Percentiles rank a stretch among this genome's conserved stretches.
Evolutionary conservation across 2,329 filamentous ascomycete species (phyloP).

Genomic region (Aphanoascus verrucosus): DNA sequence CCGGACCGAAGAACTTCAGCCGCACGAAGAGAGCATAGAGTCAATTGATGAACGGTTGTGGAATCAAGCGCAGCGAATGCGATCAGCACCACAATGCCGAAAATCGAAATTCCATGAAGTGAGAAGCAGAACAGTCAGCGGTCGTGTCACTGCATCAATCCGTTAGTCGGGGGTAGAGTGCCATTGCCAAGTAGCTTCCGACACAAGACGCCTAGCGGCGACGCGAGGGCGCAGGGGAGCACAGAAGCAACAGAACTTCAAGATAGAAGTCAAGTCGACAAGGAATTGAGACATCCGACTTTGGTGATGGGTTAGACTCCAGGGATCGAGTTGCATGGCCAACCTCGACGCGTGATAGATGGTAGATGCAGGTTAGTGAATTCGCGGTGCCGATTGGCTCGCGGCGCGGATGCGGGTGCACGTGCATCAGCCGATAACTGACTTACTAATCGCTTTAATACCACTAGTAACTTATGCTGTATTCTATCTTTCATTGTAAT

Average conservation of each 20-base stretch:
- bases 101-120: background rate
- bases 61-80: constrained; percentile 32
- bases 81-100: constrained; percentile 46
- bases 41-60: background rate
- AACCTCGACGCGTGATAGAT: too few relatives aligned
- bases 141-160: constrained; percentile 3
- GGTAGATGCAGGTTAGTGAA: too few relatives aligned
- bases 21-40: background rate
- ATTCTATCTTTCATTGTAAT: too few relatives aligned
- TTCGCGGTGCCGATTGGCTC: background rate
- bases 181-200: constrained; percentile 8
- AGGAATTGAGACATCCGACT: background rate
- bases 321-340: background rate
- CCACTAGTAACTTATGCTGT: background rate
- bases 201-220: background rate
- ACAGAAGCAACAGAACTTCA: background rate
- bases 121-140: background rate
- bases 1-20: too few relatives aligned
- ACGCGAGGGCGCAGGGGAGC: background rate
- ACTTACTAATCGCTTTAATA: background rate
- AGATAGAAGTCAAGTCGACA: background rate
- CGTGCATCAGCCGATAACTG: background rate
- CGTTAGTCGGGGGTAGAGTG: background rate
- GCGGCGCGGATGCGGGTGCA: background rate
- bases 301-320: background rate